Evolutionary conservation across 306 rosid genomes (phyloP), one percentile per base, ranked within the genome.

Genomic region (Trifolium subterraneum): DNA sequence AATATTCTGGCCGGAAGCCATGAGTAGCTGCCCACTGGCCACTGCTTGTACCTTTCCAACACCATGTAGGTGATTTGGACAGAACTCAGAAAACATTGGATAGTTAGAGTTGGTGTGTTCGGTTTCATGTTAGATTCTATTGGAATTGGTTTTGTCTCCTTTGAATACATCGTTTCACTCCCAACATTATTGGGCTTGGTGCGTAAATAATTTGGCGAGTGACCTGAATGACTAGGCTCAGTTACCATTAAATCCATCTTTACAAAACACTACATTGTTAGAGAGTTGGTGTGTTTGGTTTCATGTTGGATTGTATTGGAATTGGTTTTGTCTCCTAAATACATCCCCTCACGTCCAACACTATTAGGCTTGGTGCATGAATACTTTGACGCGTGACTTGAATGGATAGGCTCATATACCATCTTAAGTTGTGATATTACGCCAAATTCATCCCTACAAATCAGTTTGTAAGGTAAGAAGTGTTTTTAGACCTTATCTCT

Each of bases 51-150:
- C 27, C 35, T 36, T 31, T 58, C 63, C 60, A 55, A 12, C 50
- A 22, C 67, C 41, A 62, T 1, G 10, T 68, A 56, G 61, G 69
- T 33, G 50, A 56, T 58, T 35, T 13, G 29, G 68, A 51, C 55
- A 25, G n/a, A n/a, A 64, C 45, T 71, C 61, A 2, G 20, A n/a
- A 51, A 63, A 39, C 44, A 36, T 4, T 16, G 23, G 72, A 20
- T 41, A 27, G 68, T 63, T 70, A 44, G 50, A 56, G 64, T 14
- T 18, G 22, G 2, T 20, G 15, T 54, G 31, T 19, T 19, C 1
- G 60, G 60, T 52, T 19, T 52, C 27, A 16, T 50, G 23, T 50
- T 50, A 23, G 56, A 7, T 50, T 50, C 9, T 50, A 50, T 50
- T 50, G 23, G 19, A 50, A 50, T 8, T 2, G 22, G 22, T 7